Evolutionary conservation across 495 filamentous ascomycete species (phyloP), one percentile per base, ranked within the genome.

Genomic region (Annulohypoxylon nitens): DNA sequence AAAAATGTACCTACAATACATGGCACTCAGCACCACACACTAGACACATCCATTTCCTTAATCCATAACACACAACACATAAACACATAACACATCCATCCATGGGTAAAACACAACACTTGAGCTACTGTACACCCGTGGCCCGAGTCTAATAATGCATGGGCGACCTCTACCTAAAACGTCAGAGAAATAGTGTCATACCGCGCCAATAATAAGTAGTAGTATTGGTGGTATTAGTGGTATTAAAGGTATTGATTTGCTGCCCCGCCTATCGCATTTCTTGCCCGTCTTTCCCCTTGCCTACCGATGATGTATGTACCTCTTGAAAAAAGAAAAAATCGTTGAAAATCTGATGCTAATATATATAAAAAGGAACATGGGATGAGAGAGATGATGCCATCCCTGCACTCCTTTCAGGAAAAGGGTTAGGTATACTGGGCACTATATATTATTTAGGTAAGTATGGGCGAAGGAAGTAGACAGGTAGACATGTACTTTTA

Each of bases 171-270:
- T 69, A 70, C 67, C 67, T 74, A 74, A 74, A 71, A 75, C 72
- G 72, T 68, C 64, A 75, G 68, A 75, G 72, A 71, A 67, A 64
- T 75, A 75, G 68, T 68, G 72, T 68, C 63, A 67, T 68, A 65
- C 60, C 60, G 67, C 54, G 47, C 72, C 72, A 75, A 75, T 71
- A 67, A 65, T 57, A 71, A 68, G 39, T 71, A 47, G 71, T 67
- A 59, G 72, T 61, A 70, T 75, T 53, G 53, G 36, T 63, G 45
- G 72, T 6, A 30, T 30, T 30, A 30, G 30, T 30, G 30, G 30
- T 30, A 3, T 30, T 30, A 6, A 30, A 6, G 30, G 30, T 64
- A 67, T 75, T 47, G 53, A 14, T 33, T 64, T 63, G 59, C n/a
- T 43, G 72, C 51, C 51, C 63, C 63, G 62, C 67, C 50, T 70